phyloP scores from a whole-genome alignment of 768 basidiomycete genomes.

The Tephrocybe sp. region DNA sequence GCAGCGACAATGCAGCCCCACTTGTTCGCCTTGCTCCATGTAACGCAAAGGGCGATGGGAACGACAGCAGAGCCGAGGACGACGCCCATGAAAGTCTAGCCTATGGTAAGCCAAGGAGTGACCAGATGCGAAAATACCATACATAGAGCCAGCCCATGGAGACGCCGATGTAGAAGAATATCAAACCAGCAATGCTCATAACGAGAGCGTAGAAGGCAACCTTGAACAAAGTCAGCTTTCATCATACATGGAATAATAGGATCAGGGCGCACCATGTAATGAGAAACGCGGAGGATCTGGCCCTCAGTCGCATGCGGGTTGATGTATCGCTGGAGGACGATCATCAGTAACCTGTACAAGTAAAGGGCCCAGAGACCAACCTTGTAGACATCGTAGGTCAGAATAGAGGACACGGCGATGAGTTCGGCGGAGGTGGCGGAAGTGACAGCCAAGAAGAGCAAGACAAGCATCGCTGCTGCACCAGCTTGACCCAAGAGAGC shows the following conservation, averaged over 20 bases:
- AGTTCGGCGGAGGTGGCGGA: slow-evolving; percentile 87
- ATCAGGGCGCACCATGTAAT: slow-evolving; percentile 49
- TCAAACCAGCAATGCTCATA: slow-evolving; percentile 80
- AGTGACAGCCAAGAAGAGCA: slow-evolving; percentile 87
- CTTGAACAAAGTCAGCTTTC: slow-evolving; percentile 27
- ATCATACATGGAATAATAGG: neutral
- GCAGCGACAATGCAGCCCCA: slow-evolving; percentile 80
- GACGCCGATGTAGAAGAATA: slow-evolving; percentile 89
- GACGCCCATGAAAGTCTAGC: slow-evolving; percentile 84
- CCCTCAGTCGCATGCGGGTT: slow-evolving; percentile 78
- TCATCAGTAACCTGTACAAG: neutral
- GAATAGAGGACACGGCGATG: slow-evolving; percentile 82
- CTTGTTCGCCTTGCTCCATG: slow-evolving; percentile 86
- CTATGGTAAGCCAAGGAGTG: neutral
- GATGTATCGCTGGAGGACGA: slow-evolving; percentile 57
- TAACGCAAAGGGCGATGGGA: slow-evolving; percentile 83
- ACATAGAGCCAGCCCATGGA: slow-evolving; percentile 95
- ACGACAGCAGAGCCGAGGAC: slow-evolving; percentile 84
- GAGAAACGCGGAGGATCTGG: slow-evolving; percentile 70
- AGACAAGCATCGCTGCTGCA: slow-evolving; percentile 73
- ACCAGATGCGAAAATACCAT: slow-evolving; percentile 26
- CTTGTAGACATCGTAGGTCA: slow-evolving; percentile 89
- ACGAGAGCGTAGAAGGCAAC: slow-evolving; percentile 71
- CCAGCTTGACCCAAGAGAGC: slow-evolving; percentile 81
- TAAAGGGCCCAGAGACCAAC: slow-evolving; percentile 27